A percentile compares a stretch with the other conserved stretches of the same genome.
Evolutionary conservation across 2,329 filamentous ascomycete species (phyloP).

Genomic region (Botrytis cinerea): DNA sequence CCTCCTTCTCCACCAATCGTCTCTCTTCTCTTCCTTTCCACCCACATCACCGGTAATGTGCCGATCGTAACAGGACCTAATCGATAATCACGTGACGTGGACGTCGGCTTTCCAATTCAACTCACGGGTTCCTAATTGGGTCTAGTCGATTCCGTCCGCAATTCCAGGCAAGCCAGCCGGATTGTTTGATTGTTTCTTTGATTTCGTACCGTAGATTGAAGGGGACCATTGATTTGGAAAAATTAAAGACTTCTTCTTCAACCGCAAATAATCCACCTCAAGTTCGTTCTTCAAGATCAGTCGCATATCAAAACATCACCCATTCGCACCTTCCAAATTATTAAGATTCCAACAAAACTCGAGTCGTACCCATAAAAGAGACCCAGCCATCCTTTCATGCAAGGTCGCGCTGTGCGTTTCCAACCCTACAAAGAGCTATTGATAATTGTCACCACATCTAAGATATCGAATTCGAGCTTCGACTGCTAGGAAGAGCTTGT

Average conservation of each 20-base stretch:
- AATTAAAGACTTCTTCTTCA: neutral
- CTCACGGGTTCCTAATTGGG: neutral
- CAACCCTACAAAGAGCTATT: slow-evolving; percentile 29
- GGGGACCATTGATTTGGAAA: neutral
- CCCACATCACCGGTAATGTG: neutral
- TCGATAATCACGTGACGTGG: neutral
- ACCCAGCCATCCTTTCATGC: slow-evolving; percentile 35
- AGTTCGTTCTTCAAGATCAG: neutral
- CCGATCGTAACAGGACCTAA: neutral
- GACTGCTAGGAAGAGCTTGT: slow-evolving; percentile 15
- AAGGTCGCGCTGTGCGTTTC: slow-evolving; percentile 39
- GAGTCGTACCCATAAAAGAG: slow-evolving; percentile 24
- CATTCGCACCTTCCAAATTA: neutral
- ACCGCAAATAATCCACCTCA: neutral
- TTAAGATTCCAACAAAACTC: slow-evolving; percentile 18
- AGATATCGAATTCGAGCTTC: slow-evolving; percentile 9
- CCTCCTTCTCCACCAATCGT: neutral
- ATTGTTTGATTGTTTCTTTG: slow-evolving; percentile 24
- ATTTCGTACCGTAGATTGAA: slow-evolving; percentile 15
- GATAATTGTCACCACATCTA: slow-evolving; percentile 22
- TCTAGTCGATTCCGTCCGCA: neutral
- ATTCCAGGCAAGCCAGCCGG: slow-evolving; percentile 16
- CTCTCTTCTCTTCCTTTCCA: neutral
- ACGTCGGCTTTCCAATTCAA: neutral
- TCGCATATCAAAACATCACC: slow-evolving; percentile 13